phyloP scores from a whole-genome alignment of 1,284 basidiomycete species.

The Porogramme epimiltina region DNA sequence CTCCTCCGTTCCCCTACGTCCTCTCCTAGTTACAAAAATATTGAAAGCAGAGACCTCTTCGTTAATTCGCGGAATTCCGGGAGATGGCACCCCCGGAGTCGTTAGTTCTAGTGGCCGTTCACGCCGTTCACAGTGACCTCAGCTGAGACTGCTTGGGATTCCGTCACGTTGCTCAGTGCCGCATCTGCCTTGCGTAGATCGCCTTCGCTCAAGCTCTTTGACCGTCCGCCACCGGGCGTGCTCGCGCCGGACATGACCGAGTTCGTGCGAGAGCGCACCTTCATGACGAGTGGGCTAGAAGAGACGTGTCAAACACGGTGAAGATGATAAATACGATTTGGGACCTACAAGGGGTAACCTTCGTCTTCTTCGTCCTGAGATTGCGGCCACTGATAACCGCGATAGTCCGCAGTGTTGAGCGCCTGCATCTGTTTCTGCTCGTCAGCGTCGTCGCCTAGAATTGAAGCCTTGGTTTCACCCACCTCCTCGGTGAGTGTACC shows the following conservation, averaged over 20 bases:
- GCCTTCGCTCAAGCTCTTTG: slow-evolving; percentile 79
- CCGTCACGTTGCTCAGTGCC: slow-evolving; percentile 71
- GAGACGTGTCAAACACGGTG: not conserved
- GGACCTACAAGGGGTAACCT: slow-evolving; percentile 82
- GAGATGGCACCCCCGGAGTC: no score
- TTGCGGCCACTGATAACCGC: slow-evolving; percentile 72
- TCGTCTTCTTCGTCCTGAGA: slow-evolving; percentile 82
- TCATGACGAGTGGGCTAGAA: slow-evolving; percentile 92
- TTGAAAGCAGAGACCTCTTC: no score
- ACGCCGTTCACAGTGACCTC: slow-evolving; percentile 17
- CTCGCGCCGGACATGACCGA: slow-evolving; percentile 86
- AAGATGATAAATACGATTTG: not conserved
- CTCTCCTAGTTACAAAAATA: no score
- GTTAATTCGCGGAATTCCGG: no score
- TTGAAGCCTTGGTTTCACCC: slow-evolving; percentile 13
- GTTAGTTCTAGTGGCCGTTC: slow-evolving; percentile 30
- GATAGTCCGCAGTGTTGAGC: slow-evolving; percentile 87
- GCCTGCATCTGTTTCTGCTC: slow-evolving; percentile 71
- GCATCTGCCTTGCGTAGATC: slow-evolving; percentile 85
- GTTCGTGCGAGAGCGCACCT: slow-evolving; percentile 85
- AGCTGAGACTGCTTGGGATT: slow-evolving; percentile 18
- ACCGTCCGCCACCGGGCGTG: slow-evolving; percentile 82
- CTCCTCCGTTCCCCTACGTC: no score
- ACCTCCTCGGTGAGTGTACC: slow-evolving; percentile 94
- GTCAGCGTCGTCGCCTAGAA: not conserved